Conservation (phyloP, 2,329 filamentous ascomycete species). For the Apiospora marii region DNA sequence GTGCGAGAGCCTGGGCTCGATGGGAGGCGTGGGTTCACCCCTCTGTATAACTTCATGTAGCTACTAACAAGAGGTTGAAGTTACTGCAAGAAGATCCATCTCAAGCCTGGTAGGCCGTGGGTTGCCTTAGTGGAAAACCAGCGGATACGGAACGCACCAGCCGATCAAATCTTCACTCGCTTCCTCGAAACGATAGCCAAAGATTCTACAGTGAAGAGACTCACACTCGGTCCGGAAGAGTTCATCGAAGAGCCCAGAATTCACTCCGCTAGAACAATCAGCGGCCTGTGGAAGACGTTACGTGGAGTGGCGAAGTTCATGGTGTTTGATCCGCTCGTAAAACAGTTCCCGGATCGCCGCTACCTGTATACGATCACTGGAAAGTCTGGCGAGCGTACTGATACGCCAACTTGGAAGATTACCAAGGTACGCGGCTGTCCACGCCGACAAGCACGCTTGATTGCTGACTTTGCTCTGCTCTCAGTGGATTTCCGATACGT, state of each 20-base stretch:
- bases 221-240: slow-evolving; percentile 8
- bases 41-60: not conserved
- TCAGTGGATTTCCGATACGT: not conserved
- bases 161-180: slow-evolving; percentile 16
- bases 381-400: not conserved
- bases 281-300: not conserved
- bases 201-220: not conserved
- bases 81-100: not conserved
- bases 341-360: not conserved
- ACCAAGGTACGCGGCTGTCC: not conserved
- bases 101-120: not conserved
- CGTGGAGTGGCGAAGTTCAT: not conserved
- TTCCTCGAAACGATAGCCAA: slow-evolving; percentile 11
- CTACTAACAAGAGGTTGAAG: not conserved
- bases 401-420: not conserved
- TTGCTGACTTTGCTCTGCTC: not conserved
- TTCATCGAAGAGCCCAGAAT: slow-evolving; percentile 1
- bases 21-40: not conserved
- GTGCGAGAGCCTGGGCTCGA: not conserved
- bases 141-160: not conserved
- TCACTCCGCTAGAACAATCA: slow-evolving; percentile 1
- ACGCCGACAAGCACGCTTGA: not conserved
- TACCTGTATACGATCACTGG: not conserved
- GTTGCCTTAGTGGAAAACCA: slow-evolving; percentile 3
- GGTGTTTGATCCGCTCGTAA: not conserved